phyloP scores from a whole-genome alignment of 345 rosid genomes.

The Arabidopsis suecica region DNA sequence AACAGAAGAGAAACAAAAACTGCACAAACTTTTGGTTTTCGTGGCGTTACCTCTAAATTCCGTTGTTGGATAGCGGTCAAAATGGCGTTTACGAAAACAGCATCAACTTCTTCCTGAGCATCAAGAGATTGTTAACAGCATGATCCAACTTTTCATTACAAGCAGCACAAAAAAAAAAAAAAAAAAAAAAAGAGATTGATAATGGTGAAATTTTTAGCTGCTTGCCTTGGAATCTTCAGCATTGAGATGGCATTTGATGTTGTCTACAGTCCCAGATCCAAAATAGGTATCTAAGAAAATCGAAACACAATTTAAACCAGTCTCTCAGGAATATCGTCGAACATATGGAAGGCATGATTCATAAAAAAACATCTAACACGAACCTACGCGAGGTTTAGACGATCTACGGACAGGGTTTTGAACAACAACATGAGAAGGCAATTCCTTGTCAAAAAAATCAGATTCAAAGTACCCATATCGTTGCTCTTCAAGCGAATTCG shows the following conservation, averaged over 20 bases:
- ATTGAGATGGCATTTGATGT: slow-evolving; percentile 65
- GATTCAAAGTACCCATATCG: slow-evolving; percentile 75
- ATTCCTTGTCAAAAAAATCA: slow-evolving; percentile 71
- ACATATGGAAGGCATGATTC: slow-evolving; percentile 30
- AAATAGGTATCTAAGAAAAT: slow-evolving; percentile 67
- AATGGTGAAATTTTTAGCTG: slow-evolving; percentile 1
- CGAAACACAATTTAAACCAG: slow-evolving; percentile 12
- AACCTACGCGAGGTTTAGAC: slow-evolving; percentile 73
- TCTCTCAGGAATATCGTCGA: slow-evolving; percentile 31
- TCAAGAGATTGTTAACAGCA: slow-evolving; percentile 33
- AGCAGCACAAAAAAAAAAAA: not conserved
- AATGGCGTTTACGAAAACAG: slow-evolving; percentile 79
- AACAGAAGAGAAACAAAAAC: not conserved
- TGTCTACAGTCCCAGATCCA: slow-evolving; percentile 79
- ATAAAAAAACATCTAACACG: slow-evolving; percentile 8
- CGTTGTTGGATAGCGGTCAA: slow-evolving; percentile 83
- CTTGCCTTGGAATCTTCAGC: slow-evolving; percentile 77
- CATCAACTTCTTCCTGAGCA: slow-evolving; percentile 78
- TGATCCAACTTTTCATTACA: slow-evolving; percentile 16
- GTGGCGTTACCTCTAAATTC: slow-evolving; percentile 75
- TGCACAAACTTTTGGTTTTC: not conserved
- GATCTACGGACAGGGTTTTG: slow-evolving; percentile 79
- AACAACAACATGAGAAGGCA: slow-evolving; percentile 81
- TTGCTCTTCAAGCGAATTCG: slow-evolving; percentile 93
- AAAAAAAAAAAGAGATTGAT: not conserved